Conservation (phyloP, 2,329 filamentous ascomycete genomes). For the Alternaria metachromatica region DNA sequence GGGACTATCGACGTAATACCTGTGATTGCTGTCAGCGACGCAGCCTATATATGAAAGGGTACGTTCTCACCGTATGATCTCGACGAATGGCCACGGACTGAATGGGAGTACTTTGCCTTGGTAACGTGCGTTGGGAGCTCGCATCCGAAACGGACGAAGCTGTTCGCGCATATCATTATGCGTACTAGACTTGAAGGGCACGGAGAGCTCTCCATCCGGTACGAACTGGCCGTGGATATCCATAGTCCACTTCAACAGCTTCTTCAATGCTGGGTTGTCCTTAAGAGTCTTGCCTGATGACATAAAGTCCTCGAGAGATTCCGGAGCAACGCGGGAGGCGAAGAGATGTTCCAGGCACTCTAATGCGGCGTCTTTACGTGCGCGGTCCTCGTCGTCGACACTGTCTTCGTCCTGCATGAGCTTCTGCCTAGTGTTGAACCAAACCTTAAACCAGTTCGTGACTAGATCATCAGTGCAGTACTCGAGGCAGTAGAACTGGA, state of each 20-base stretch:
- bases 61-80: slow-evolving; percentile 8
- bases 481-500: slow-evolving; percentile 18
- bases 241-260: slow-evolving; percentile 19
- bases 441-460: slow-evolving; percentile 3
- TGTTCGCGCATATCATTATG: slow-evolving; percentile 14
- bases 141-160: slow-evolving; percentile 19
- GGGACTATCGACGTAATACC: slow-evolving; percentile 1
- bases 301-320: slow-evolving; percentile 14
- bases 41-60: not conserved
- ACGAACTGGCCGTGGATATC: slow-evolving; percentile 13
- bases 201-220: not conserved
- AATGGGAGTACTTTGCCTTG: slow-evolving; percentile 16
- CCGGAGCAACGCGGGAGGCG: slow-evolving; percentile 1
- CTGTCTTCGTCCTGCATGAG: slow-evolving; percentile 5
- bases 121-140: slow-evolving; percentile 10
- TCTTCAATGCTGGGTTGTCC: not conserved
- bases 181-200: slow-evolving; percentile 10
- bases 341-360: slow-evolving; percentile 10
- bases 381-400: slow-evolving; percentile 6
- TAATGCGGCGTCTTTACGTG: slow-evolving; percentile 1
- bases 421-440: not conserved
- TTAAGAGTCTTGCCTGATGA: not conserved
- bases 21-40: not conserved
- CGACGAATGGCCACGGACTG: slow-evolving; percentile 33
- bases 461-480: slow-evolving; percentile 9